Percentiles rank a stretch among this genome's conserved stretches.
These are phyloP conservation scores for Trichomonas gallinae DNA, from an alignment of 208 protist species.

Conservation along the genomic window DNA sequence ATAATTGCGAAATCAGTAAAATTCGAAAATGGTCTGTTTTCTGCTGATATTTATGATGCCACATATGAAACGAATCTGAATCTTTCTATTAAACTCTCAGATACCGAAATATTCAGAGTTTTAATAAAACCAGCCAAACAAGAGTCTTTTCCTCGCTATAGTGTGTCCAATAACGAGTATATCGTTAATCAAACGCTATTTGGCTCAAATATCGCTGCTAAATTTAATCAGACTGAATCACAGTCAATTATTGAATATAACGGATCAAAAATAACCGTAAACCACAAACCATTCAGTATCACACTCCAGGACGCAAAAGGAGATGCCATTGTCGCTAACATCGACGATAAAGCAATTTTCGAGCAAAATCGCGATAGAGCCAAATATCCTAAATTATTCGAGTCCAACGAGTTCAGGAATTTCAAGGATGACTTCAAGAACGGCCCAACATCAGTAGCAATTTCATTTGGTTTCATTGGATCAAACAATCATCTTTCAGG, in stretches of 20 bases:
- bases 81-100: not conserved
- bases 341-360: slow-evolving; percentile 9
- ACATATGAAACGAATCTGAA: not conserved
- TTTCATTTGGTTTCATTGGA: not conserved
- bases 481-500: not conserved
- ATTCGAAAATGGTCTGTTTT: not conserved
- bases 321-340: not conserved
- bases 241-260: not conserved
- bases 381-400: not conserved
- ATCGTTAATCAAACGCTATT: not conserved
- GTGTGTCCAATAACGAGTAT: not conserved
- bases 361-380: not conserved
- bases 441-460: not conserved
- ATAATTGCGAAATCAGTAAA: not conserved
- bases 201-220: not conserved
- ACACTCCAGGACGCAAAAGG: not conserved
- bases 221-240: not conserved
- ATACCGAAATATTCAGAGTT: not conserved
- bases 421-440: not conserved
- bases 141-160: not conserved
- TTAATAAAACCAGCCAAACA: not conserved
- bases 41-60: not conserved
- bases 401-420: not conserved
- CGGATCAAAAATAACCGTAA: not conserved
- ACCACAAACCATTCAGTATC: not conserved